Base-by-base conservation (phyloP, 495 filamentous ascomycete genomes). In the Apodospora peruviana region DNA sequence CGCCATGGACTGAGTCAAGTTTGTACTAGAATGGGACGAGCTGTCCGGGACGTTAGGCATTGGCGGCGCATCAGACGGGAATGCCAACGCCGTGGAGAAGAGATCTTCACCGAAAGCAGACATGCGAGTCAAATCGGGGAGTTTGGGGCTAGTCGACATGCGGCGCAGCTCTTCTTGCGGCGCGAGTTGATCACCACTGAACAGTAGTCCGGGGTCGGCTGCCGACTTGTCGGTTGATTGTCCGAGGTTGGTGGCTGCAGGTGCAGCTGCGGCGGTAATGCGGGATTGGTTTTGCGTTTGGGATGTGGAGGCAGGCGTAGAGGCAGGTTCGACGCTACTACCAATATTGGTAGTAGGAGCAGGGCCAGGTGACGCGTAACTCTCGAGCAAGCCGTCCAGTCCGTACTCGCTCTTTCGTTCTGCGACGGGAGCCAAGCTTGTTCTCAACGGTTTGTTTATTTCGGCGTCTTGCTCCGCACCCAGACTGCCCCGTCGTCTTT, bases 41-140 rank as follows among this genome's bases (percentile, higher is more conserved):
- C 36, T 44, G 25, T 42, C 45, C n/a, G 44, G 37, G 17, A 53
- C n/a, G 24, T 49, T 23, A 36, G 53, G 38, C 19, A 45, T 18
- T 16, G 41, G 32, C 16, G 37, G 48, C 4, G 50, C 24, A 17
- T 40, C 39, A 3, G 45, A 23, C 25, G 57, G 17, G 16, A 62
- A 52, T 18, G 32, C 44, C 2, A 56, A 45, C n/a, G 2, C 66
- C 40, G 14, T 34, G 0, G 69, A 64, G 40, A 74, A 75, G 1
- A 76, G 56, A 47, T 73, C 72, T 12, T 67, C 64, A 10, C 78
- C 82, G 61, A 88, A 88, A 0, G 73, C 76, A 39, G 85, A 87
- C 50, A 87, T 64, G 36, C 83, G 78, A 43, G 76, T 73, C 14
- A 87, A 49, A 59, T 86, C 79, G 1, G 86, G 86, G 16, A 90